Evolutionary conservation across 495 filamentous ascomycete genomes (phyloP).

Genomic region (Peziza echinospora): DNA sequence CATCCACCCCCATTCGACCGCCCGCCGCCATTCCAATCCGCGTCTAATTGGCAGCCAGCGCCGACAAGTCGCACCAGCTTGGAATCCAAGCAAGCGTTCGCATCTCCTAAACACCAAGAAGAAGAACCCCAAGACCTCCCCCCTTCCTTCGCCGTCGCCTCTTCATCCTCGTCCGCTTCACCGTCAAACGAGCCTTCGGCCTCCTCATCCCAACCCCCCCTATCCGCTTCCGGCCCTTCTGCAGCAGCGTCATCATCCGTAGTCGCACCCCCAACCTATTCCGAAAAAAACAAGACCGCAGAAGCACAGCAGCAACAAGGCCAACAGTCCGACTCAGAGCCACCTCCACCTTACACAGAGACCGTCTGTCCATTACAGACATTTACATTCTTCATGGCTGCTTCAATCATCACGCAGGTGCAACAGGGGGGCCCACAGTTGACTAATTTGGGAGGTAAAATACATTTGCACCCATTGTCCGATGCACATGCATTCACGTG

Average conservation of each 20-base stretch:
- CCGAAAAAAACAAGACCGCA: conserved; percentile 9
- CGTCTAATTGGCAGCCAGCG: not conserved
- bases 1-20: not conserved
- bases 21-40: not conserved
- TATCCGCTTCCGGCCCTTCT: not conserved
- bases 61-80: not conserved
- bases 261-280: conserved; percentile 16
- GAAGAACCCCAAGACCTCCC: not conserved
- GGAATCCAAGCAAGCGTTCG: not conserved
- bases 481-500: no score
- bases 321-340: conserved; percentile 17
- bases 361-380: conserved; percentile 75
- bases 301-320: not conserved
- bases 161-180: conserved; percentile 2
- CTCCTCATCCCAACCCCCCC: not conserved
- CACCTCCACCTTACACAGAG: conserved; percentile 90
- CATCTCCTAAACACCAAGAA: not conserved
- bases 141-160: not conserved
- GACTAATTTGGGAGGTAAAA: conserved; percentile 67
- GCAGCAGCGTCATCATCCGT: not conserved
- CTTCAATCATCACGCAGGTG: conserved; percentile 98
- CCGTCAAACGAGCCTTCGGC: not conserved
- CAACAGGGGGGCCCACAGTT: conserved; percentile 77
- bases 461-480: no score
- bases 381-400: conserved; percentile 95